Percentiles rank a stretch among this genome's conserved stretches.
These are phyloP conservation scores for slime mould (Dictyostelium discoideum) DNA, from an alignment of 78 protist species.

Conservation along the genomic window DNA sequence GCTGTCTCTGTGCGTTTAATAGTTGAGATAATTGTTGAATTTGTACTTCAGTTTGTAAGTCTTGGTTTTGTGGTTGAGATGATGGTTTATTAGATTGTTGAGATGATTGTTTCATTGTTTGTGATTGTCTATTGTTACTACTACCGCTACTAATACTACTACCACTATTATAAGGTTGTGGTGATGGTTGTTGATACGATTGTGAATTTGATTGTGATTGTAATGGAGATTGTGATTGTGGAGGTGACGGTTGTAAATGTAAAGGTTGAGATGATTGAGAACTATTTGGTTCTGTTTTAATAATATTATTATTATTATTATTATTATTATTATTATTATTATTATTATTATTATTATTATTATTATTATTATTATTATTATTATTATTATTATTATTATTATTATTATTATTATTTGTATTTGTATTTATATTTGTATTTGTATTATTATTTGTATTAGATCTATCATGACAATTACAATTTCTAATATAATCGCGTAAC, in stretches of 20 bases:
- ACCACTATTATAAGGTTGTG: neutral
- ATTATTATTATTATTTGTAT: neutral
- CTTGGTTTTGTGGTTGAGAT: neutral
- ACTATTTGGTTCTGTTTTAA: no score
- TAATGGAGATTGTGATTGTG: no score
- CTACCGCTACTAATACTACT: no score
- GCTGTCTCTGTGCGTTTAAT: neutral
- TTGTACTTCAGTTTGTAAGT: neutral
- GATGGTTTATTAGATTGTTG: neutral
- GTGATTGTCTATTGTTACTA: neutral
- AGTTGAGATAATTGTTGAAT: neutral
- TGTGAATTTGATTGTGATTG: no score
- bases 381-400: neutral
- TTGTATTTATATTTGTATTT: neutral
- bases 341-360: slow-evolving; percentile 4
- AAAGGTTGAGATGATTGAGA: no score
- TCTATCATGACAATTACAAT: neutral
- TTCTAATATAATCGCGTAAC: neutral
- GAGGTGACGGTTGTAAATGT: no score
- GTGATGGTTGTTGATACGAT: neutral
- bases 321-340: slow-evolving; percentile 8
- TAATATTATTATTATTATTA: neutral
- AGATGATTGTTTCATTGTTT: neutral
- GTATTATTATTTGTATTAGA: neutral
- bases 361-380: neutral